Base-by-base conservation (phyloP, 768 basidiomycete genomes). In the Boletus subparvulus region DNA sequence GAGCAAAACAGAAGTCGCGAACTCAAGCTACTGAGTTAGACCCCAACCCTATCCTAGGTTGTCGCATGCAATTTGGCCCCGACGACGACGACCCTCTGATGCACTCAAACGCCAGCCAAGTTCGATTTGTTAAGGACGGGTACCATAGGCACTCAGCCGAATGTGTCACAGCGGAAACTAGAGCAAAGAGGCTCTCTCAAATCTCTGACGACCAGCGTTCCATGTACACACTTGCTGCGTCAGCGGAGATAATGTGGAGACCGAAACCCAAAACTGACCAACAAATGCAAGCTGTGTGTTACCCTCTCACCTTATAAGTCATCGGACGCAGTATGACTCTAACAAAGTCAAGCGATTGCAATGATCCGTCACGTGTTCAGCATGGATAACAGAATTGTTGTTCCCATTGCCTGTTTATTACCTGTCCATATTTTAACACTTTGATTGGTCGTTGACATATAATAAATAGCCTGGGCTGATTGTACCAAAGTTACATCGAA, bases 241-340 rank as follows among this genome's bases (percentile, higher is more conserved):
- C 59, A 6, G 21, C 41, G 4, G 63, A 62, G 17, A 21, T 52
- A 3, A 64, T 73, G 64, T 72, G 73, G 26, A 60, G 45, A 52
- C 72, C 68, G 7, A 62, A 70, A 73, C 75, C 72, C 68, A 6
- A 62, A 70, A 73, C 75, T 28, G 74, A 76, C 43, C 63, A 62
- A 41, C 69, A 65, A 41, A 28, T 28, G 26, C 26, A 28, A 28
- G 6, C 26, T 28, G 26, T 28, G 26, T 3, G 26, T 28, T 28
- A 3, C 26, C 26, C 6, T 28, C 26, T 28, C 26, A 28, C 26
- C 26, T 1, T 28, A 6, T 28, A 2, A 28, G 26, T 28, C 26
- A 28, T 28, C 3, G 26, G 26, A 3, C 26, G 21, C 21, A 21
- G 21, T 21, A 21, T 21, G 21, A 21, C 26, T 6, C 2, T 28